A percentile compares a stretch with the other conserved stretches of the same genome.
Evolutionary conservation across 2,329 filamentous ascomycete genomes (phyloP).

Genomic region (Falciphora oryzae): DNA sequence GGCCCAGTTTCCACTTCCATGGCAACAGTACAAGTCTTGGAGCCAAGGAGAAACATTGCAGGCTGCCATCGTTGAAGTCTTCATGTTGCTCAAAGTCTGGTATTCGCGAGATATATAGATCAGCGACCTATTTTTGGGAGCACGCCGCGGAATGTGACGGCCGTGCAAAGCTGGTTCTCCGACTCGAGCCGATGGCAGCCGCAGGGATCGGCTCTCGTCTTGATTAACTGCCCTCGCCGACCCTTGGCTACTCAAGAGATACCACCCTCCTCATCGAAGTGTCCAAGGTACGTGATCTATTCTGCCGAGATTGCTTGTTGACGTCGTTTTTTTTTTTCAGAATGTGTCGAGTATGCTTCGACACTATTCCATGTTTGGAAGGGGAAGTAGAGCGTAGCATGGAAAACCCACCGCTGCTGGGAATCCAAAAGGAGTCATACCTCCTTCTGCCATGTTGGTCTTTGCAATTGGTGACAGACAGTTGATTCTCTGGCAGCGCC

Average conservation of each 20-base stretch:
- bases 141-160: background rate
- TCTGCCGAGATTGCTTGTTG: too few species aligned
- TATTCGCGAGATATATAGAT: background rate
- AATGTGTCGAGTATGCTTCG: too few species aligned
- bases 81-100: background rate
- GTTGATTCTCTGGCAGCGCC: too few species aligned
- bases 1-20: background rate
- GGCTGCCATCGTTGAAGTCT: background rate
- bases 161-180: background rate
- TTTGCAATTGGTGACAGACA: too few species aligned
- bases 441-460: too few species aligned
- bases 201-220: background rate
- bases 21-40: background rate
- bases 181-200: slow-evolving; percentile 2
- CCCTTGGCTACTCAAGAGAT: background rate
- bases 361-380: too few species aligned
- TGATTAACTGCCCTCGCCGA: background rate
- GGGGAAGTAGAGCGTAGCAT: too few species aligned
- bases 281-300: too few species aligned
- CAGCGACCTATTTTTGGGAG: background rate
- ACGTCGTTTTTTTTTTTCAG: too few species aligned
- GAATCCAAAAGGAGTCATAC: too few species aligned
- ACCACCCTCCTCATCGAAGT: too few species aligned
- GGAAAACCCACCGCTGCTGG: too few species aligned
- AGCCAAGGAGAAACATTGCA: background rate